A percentile compares a stretch with the other conserved stretches of the same genome.
Conservation (phyloP, 2,329 filamentous ascomycete species). For the Paecilomyces niveus region DNA sequence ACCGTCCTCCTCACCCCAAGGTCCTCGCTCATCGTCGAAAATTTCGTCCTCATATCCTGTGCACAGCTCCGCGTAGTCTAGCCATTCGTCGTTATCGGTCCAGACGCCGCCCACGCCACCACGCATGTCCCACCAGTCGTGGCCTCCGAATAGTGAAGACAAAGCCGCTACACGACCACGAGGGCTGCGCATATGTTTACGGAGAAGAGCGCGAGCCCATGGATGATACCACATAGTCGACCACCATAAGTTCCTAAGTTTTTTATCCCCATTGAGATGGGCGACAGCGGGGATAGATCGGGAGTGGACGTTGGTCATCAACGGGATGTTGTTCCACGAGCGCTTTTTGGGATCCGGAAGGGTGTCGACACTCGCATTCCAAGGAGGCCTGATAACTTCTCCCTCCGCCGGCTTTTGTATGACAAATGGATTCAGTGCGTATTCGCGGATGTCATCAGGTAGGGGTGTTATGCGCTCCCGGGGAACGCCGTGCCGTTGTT, state of each 20-base stretch:
- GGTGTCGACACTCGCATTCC: slow-evolving; percentile 34
- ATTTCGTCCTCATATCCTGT: slow-evolving; percentile 37
- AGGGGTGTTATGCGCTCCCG: slow-evolving; percentile 32
- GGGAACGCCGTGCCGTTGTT: slow-evolving; percentile 29
- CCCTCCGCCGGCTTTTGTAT: slow-evolving; percentile 20
- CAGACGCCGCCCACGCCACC: slow-evolving; percentile 49
- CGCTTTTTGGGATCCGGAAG: slow-evolving; percentile 33
- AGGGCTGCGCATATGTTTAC: slow-evolving; percentile 40
- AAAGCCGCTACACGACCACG: slow-evolving; percentile 37
- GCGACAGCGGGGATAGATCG: slow-evolving; percentile 40
- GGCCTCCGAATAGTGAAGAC: slow-evolving; percentile 39
- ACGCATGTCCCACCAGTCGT: slow-evolving; percentile 43
- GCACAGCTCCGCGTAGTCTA: slow-evolving; percentile 44
- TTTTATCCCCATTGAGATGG: slow-evolving; percentile 32
- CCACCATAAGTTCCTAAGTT: slow-evolving; percentile 33
- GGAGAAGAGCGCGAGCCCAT: slow-evolving; percentile 43
- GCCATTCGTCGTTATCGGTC: slow-evolving; percentile 45
- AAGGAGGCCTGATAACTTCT: slow-evolving; percentile 22
- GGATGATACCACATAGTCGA: slow-evolving; percentile 43
- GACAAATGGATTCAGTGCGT: slow-evolving; percentile 25
- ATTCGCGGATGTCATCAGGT: slow-evolving; percentile 29
- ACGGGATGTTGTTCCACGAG: slow-evolving; percentile 36
- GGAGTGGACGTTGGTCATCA: slow-evolving; percentile 44
- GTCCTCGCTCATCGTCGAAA: slow-evolving; percentile 42
- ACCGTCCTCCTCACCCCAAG: slow-evolving; percentile 30